A percentile compares a stretch with the other conserved stretches of the same genome.
phyloP scores from a whole-genome alignment of 148 eudicot species.

The Rhododendron williamsianum region DNA sequence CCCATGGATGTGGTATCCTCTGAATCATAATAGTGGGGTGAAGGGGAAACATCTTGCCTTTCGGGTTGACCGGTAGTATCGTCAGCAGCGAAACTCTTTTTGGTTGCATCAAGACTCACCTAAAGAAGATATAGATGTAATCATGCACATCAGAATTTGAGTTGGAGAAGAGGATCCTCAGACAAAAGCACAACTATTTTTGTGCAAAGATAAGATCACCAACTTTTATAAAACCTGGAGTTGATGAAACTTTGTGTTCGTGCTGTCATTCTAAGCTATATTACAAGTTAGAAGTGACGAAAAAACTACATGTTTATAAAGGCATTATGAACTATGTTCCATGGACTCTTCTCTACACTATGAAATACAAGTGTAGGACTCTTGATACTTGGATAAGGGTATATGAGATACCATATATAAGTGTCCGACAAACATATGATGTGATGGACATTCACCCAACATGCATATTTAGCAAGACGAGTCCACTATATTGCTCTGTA shows the following conservation, averaged over 20 bases:
- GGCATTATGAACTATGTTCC: not conserved
- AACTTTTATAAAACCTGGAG: not conserved
- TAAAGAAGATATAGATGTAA: conserved; percentile 8
- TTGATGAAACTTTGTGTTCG: not conserved
- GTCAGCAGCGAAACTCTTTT: conserved; percentile 37
- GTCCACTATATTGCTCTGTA: not conserved
- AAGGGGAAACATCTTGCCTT: conserved; percentile 36
- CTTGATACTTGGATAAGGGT: not conserved
- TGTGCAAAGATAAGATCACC: not conserved
- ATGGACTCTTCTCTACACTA: not conserved
- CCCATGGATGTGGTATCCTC: conserved; percentile 46
- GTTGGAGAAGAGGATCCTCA: not conserved
- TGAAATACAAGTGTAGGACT: not conserved
- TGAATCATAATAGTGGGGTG: conserved; percentile 45
- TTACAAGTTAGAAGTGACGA: not conserved
- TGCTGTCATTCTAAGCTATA: not conserved
- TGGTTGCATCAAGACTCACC: conserved; percentile 49
- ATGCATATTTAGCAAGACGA: not conserved
- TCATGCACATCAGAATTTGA: not conserved
- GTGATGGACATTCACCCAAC: not conserved
- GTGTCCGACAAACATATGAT: not conserved
- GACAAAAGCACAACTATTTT: not conserved
- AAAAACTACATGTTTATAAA: not conserved
- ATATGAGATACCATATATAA: not conserved
- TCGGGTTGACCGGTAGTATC: conserved; percentile 30